Evolutionary conservation across 768 basidiomycete genomes (phyloP), one percentile per base, ranked within the genome.

Genomic region (Polyporus arcularius): DNA sequence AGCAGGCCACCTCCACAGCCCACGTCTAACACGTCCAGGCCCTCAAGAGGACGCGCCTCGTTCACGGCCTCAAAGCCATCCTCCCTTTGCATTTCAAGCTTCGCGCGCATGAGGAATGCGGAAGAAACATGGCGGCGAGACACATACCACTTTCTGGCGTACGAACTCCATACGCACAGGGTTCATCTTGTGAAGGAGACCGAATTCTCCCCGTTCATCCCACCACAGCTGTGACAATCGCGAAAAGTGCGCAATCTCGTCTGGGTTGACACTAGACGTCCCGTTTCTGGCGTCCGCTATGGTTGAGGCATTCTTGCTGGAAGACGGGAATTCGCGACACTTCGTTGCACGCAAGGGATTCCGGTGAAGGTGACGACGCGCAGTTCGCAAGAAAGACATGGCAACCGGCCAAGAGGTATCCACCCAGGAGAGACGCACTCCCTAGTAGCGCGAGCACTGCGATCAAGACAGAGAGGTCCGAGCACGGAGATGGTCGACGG

Each of bases 1-100:
- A 99, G 79, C 60, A 98, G 76, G 0, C 97, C 97, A 0, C 97
- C 97, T 7, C 97, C 97, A 71, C 97, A 98, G 0, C 97, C 97
- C 2, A 98, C 88, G 71, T 98, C 96, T 53, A 98, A 76, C 14
- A 91, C 86, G 59, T 89, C 83, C 70, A 89, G 75, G 0, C 89
- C 93, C 3, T 74, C 72, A 31, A 99, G 76, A 8, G 78, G 74
- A 5, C 66, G 75, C 64, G 64, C 61, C 31, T 67, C 75, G 26
- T 60, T 57, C 26, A 69, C 69, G 4, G 76, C 71, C 3, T 79
- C 75, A 30, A 75, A 73, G 4, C 76, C 70, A 48, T 85, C 84
- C 43, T 90, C 89, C 14, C 78, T 78, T n/a, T 77, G 75, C 15
- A 80, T 75, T 67, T 92, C 89, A 48, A 82, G 49, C 70, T 71